Base-by-base conservation (phyloP, 305 asterid genomes). In the Fraxinus nigra region DNA sequence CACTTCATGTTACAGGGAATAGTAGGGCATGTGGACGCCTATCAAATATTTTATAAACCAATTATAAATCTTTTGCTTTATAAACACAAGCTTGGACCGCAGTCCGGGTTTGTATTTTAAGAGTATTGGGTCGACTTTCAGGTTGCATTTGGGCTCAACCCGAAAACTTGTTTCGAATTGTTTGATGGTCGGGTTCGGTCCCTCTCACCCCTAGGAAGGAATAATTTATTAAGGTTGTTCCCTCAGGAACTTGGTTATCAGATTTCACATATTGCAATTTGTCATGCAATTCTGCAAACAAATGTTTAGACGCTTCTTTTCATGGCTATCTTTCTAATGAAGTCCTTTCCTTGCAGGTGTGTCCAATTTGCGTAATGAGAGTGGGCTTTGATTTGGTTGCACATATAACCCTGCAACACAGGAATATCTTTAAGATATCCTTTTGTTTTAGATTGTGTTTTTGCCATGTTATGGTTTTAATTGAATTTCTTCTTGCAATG, bases 301-400 rank as follows among this genome's bases (percentile, higher is more conserved):
- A 67, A 24, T 28, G 74, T 28, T 28, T 11, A 9, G 8, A 3
- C 0, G 20, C n/a, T 13, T 65, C 37, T 10, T 67, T 67, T 67
- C 18, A 11, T 26, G 37, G n/a, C 35, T 0, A 67, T 67, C 74
- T 67, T 24, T 28, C n/a, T 67, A 67, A 10, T 11, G 18, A 67
- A 10, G 35, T 10, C 72, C 9, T 72, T 78, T 30, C 14, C 46
- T 38, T 82, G 78, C 90, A 89, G 99, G 97, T 93, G 72, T 96
- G 99, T 86, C 99, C 98, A 56, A 91, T 94, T 84, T 96, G 98
- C 79, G 80, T 91, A 63, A 83, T 90, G 90, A 91, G 98, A 92
- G 99, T 94, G 91, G 98, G 97, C 72, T 95, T 91, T 14, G 98
- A 96, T 87, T 94, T 96, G 99, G 98, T 96, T 32, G 96, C 98